A percentile compares a stretch with the other conserved stretches of the same genome.
Evolutionary conservation across 139 green algal species (phyloP).

Genomic region (Astrephomene gubernaculifera): DNA sequence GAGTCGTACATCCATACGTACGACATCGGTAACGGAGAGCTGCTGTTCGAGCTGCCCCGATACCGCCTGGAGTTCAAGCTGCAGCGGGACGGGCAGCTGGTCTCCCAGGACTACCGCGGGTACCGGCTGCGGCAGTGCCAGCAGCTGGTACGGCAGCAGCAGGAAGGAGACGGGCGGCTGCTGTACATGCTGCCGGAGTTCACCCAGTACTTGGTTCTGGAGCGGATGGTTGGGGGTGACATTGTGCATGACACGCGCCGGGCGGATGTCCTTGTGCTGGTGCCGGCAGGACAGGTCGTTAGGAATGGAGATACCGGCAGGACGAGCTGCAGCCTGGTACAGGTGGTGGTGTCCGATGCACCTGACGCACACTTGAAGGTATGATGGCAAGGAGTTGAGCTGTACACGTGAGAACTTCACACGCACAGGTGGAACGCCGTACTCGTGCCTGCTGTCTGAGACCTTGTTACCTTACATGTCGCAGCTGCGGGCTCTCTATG

Average conservation of each 20-base stretch:
- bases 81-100: background rate
- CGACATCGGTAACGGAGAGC: background rate
- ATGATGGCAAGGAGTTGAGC: background rate
- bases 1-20: conserved; percentile 57
- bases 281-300: conserved; percentile 36
- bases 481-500: background rate
- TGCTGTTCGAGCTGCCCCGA: conserved; percentile 62
- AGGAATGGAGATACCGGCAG: background rate
- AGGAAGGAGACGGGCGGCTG: no score
- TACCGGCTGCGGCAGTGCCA: no score
- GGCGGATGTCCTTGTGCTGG: conserved; percentile 40
- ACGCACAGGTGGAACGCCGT: background rate
- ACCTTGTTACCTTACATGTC: no score
- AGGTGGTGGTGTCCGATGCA: background rate
- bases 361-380: no score
- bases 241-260: background rate
- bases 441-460: no score
- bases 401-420: background rate
- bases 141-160: no score
- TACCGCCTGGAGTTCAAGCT: conserved; percentile 67
- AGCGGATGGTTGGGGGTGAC: background rate
- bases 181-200: no score
- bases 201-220: conserved; percentile 70
- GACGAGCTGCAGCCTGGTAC: background rate
- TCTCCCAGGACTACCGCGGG: no score